phyloP scores from a whole-genome alignment of 2,329 filamentous ascomycete genomes.

The Pseudogymnoascus pannorum region DNA sequence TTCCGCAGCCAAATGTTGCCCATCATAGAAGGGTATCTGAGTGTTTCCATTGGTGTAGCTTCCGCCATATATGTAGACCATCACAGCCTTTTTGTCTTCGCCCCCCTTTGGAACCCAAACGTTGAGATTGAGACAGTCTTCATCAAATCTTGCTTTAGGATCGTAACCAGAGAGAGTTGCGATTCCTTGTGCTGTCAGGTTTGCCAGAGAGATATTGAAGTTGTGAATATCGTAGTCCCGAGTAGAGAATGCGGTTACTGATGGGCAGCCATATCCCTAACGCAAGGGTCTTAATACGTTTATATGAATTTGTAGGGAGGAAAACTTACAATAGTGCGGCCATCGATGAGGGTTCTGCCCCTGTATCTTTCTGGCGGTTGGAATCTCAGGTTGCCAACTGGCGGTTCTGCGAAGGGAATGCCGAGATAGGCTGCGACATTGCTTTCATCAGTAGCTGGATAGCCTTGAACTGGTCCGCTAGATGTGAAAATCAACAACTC shows the following conservation, averaged over 20 bases:
- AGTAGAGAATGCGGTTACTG: neutral
- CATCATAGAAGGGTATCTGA: conserved; percentile 34
- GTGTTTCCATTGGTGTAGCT: conserved; percentile 34
- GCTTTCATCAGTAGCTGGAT: conserved; percentile 17
- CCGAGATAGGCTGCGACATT: conserved; percentile 31
- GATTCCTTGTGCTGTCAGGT: conserved; percentile 21
- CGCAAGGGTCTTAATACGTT: neutral
- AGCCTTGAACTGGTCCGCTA: conserved; percentile 24
- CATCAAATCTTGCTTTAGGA: conserved; percentile 11
- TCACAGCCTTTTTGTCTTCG: conserved; percentile 33
- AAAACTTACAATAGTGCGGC: conserved; percentile 20
- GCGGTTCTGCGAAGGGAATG: conserved; percentile 34
- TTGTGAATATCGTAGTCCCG: conserved; percentile 7
- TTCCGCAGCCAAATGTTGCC: conserved; percentile 35
- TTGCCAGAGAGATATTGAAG: conserved; percentile 12
- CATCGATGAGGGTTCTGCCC: conserved; percentile 18
- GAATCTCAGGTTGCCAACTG: conserved; percentile 34
- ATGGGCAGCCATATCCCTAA: conserved; percentile 11
- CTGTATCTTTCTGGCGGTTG: conserved; percentile 25
- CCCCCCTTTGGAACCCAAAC: conserved; percentile 28
- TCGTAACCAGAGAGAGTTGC: conserved; percentile 10
- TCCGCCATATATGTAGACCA: conserved; percentile 40
- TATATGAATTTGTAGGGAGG: conserved; percentile 19
- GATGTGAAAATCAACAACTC: conserved; percentile 14
- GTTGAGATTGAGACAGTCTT: conserved; percentile 33